A percentile compares a stretch with the other conserved stretches of the same genome.
These are phyloP conservation scores for Phytophthora foliorum DNA, from an alignment of 352 stramenopile species.

Conservation along the genomic window DNA sequence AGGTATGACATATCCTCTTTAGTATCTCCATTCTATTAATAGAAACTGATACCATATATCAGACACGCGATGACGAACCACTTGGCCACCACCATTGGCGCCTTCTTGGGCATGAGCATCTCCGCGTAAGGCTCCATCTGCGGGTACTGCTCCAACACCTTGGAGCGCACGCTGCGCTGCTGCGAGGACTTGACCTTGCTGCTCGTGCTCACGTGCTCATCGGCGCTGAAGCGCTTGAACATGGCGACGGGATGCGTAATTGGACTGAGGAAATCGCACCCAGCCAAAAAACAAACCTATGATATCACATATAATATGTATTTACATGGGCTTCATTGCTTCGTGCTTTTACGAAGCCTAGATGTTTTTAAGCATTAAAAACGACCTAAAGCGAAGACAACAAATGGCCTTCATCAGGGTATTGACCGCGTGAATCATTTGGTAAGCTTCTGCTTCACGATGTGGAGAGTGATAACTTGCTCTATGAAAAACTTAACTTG, in stretches of 20 bases:
- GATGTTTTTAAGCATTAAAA: too few species aligned
- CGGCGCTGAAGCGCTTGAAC: constrained; percentile 97
- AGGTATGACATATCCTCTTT: constrained; percentile 31
- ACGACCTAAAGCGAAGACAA: too few species aligned
- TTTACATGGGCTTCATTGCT: too few species aligned
- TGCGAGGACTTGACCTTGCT: constrained; percentile 98
- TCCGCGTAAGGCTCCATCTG: constrained; percentile 91
- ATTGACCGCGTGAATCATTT: too few species aligned
- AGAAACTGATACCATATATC: constrained; percentile 15
- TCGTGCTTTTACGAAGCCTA: too few species aligned
- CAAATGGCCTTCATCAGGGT: too few species aligned
- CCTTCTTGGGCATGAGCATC: constrained; percentile 96
- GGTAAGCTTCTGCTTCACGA: too few species aligned
- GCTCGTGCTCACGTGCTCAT: constrained; percentile 95
- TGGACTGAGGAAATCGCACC: too few species aligned
- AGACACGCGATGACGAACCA: constrained; percentile 59
- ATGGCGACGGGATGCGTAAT: constrained; percentile 56
- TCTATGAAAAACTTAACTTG: too few species aligned
- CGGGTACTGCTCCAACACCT: constrained; percentile 95
- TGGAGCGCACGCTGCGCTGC: constrained; percentile 95
- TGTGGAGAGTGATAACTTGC: too few species aligned
- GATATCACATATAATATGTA: too few species aligned
- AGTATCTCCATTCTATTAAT: neutral
- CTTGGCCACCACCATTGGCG: constrained; percentile 92
- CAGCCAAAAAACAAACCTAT: too few species aligned